Conservation (phyloP, 2,329 filamentous ascomycete genomes). For the Sarocladiaceae sp. region DNA sequence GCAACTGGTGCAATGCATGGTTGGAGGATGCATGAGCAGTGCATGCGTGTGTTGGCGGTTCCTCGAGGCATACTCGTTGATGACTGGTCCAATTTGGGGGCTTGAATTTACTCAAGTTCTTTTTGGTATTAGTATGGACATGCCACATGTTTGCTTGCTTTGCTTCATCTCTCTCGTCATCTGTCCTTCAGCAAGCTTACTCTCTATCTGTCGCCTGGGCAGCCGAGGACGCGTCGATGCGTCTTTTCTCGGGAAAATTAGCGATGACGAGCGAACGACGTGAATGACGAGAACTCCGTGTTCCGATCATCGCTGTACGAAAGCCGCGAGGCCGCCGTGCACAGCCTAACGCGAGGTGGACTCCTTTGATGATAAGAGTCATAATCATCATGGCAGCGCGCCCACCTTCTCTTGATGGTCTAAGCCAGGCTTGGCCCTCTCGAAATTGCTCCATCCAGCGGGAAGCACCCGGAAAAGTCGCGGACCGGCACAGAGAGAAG, state of each 20-base stretch:
- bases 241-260: background rate
- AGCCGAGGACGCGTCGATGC: no score
- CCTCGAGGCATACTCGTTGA: background rate
- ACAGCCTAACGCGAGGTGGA: background rate
- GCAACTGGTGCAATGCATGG: background rate
- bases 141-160: no score
- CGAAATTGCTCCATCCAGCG: background rate
- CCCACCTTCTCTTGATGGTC: background rate
- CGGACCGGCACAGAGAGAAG: background rate
- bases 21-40: conserved; percentile 5
- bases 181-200: no score
- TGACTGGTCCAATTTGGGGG: conserved; percentile 2
- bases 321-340: background rate
- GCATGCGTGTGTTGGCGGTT: conserved; percentile 9
- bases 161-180: no score
- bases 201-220: no score
- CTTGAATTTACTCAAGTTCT: background rate
- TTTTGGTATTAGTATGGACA: background rate
- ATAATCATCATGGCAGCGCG: conserved; percentile 4
- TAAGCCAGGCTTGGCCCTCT: conserved; percentile 3
- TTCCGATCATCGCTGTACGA: conserved; percentile 3
- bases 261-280: background rate
- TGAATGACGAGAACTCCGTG: background rate
- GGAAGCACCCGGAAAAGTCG: background rate
- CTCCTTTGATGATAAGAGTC: conserved; percentile 5